phyloP scores from a whole-genome alignment of 2,329 filamentous ascomycete genomes.

The Alternaria burnsii region DNA sequence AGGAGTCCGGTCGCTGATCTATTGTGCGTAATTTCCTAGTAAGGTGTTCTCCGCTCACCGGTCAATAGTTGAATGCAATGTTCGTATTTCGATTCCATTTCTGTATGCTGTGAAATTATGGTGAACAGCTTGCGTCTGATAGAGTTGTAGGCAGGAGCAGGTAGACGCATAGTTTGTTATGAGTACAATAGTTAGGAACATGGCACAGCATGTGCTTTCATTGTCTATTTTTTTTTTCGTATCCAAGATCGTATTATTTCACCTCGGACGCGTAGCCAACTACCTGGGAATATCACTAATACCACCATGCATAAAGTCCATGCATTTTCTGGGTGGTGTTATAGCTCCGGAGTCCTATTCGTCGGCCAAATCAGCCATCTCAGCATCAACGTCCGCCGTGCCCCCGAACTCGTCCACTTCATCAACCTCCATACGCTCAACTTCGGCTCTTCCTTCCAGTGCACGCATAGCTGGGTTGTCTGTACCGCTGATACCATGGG shows the following conservation, averaged over 20 bases:
- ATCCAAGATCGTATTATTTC: neutral
- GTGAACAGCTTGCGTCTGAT: neutral
- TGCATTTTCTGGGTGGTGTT: neutral
- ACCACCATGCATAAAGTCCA: neutral
- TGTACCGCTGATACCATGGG: constrained; percentile 72
- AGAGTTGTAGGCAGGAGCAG: neutral
- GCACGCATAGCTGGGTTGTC: constrained; percentile 56
- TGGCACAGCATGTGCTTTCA: neutral
- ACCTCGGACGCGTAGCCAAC: neutral
- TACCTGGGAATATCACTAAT: neutral
- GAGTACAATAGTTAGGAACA: neutral
- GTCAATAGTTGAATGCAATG: constrained; percentile 5
- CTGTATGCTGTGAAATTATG: neutral
- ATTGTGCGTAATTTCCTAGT: constrained; percentile 7
- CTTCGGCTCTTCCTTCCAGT: constrained; percentile 41
- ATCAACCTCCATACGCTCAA: constrained; percentile 28
- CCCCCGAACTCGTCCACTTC: constrained; percentile 47
- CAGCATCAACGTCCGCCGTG: constrained; percentile 45
- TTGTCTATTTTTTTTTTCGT: neutral
- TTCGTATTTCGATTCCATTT: neutral
- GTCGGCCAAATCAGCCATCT: constrained; percentile 44
- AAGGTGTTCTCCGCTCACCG: constrained; percentile 1
- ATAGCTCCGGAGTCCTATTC: constrained; percentile 3
- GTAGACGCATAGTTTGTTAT: neutral
- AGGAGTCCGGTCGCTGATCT: constrained; percentile 11